Evolutionary conservation across 2,329 filamentous ascomycete genomes (phyloP).

Genomic region (Talaromyces sp.): DNA sequence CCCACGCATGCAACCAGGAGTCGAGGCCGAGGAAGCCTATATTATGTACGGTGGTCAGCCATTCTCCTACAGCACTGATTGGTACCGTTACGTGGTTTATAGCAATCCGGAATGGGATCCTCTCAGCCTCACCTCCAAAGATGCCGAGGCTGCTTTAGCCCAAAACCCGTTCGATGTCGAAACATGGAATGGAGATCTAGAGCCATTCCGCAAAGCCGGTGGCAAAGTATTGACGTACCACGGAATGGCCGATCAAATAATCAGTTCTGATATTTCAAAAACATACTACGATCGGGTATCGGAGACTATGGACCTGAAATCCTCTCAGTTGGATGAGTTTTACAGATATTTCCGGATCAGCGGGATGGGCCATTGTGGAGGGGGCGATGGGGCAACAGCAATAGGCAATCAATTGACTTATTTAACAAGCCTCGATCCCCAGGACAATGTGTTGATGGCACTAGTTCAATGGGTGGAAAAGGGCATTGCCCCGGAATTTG

Average conservation of each 20-base stretch:
- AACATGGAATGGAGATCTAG: slow-evolving; percentile 34
- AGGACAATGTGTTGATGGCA: slow-evolving; percentile 47
- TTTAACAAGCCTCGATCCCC: slow-evolving; percentile 25
- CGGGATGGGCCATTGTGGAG: slow-evolving; percentile 50
- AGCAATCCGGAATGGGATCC: slow-evolving; percentile 3
- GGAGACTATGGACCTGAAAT: slow-evolving; percentile 30
- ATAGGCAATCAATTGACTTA: not conserved
- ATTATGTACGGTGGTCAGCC: slow-evolving; percentile 42
- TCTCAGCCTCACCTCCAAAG: not conserved
- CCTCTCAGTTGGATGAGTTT: slow-evolving; percentile 34
- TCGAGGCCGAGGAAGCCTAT: slow-evolving; percentile 21
- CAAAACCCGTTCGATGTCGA: slow-evolving; percentile 28
- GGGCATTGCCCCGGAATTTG: slow-evolving; percentile 16
- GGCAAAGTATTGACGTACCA: slow-evolving; percentile 44
- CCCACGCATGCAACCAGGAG: slow-evolving; percentile 33
- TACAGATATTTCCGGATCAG: slow-evolving; percentile 51
- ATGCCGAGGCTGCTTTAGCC: not conserved
- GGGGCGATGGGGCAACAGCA: slow-evolving; percentile 39
- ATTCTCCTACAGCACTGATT: slow-evolving; percentile 19
- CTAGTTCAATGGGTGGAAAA: slow-evolving; percentile 43
- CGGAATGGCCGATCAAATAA: slow-evolving; percentile 44
- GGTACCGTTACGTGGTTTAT: slow-evolving; percentile 5
- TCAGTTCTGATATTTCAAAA: slow-evolving; percentile 48
- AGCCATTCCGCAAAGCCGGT: slow-evolving; percentile 29
- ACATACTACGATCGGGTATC: slow-evolving; percentile 49